Evolutionary conservation across 441 rosid species (phyloP).

Genomic region (Breynia disticha): DNA sequence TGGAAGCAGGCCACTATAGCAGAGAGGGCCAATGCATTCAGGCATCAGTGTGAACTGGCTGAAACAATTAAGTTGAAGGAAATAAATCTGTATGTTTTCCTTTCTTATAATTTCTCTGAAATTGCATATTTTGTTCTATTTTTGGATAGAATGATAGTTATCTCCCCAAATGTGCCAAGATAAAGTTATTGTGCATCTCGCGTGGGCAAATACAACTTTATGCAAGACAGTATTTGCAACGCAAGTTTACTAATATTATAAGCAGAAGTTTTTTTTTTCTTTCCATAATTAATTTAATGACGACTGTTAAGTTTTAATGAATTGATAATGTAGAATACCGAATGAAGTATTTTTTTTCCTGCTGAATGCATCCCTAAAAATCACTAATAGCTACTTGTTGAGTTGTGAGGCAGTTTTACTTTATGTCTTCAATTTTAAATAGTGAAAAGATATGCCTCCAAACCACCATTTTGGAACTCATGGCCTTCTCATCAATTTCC

Average conservation of each 20-base stretch:
- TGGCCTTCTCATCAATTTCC: background rate
- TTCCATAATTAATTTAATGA: no score
- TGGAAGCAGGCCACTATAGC: constrained; percentile 77
- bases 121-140: background rate
- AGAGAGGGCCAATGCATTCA: constrained; percentile 89
- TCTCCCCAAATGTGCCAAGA: no score
- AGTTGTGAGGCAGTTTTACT: background rate
- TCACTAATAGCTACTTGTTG: background rate
- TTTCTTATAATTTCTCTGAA: background rate
- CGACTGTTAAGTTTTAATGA: no score
- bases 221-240: no score
- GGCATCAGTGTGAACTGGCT: constrained; percentile 87
- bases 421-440: constrained; percentile 2
- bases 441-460: background rate
- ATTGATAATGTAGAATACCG: no score
- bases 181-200: no score
- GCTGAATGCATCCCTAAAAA: background rate
- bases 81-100: constrained; percentile 80
- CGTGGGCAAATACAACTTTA: no score
- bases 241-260: no score
- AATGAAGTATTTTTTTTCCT: background rate
- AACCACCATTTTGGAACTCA: background rate
- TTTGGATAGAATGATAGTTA: no score
- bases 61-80: constrained; percentile 94
- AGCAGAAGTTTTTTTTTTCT: no score